Base-by-base conservation (phyloP, 106 monocot species). In the Dendrobium huoshanense region DNA sequence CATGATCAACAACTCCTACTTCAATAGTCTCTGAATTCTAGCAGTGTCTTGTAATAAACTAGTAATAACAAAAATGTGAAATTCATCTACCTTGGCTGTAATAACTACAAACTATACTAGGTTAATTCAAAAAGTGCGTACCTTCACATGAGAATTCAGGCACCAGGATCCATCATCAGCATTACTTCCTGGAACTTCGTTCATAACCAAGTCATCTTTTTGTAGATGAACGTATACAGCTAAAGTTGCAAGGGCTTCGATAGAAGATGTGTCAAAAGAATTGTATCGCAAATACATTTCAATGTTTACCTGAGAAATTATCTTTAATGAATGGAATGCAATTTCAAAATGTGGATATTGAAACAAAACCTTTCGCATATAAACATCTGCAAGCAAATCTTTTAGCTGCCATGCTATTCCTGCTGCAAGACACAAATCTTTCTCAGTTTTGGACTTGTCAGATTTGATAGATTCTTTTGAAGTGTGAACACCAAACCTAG, bases 341-440 rank as follows among this genome's bases (percentile, higher is more conserved):
- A 75, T 67, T 48, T 82, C 83, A 78, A 86, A 77, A 77, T 82
- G 82, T 44, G 86, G 82, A 81, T 90, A 93, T 70, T 86, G 80
- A 27, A 93, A 75, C 59, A 91, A 33, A 18, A 81, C 75, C 49
- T 79, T 86, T 48, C 86, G 81, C 19, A 85, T 85, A 16, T 88
- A 87, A 40, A 68, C 80, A 74, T 42, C 77, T 2, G 61, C 51
- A 56, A 95, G 81, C 56, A 99, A 83, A 54, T 91, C 88, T 80
- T 93, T 93, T 56, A 99, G 72, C 72, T 99, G 99, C 99, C 95
- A 95, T 40, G 95, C 84, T 70, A 85, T 88, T 79, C 85, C 83
- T 55, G 91, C 82, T 78, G 88, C 89, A 77, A 85, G 27, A 72
- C 77, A 80, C 78, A 87, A 85, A 9, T 85, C 84, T 77, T 87